These are phyloP conservation scores for Elsinoe arachidis DNA, from an alignment of 2,329 filamentous ascomycete genomes.

Conservation along the genomic window DNA sequence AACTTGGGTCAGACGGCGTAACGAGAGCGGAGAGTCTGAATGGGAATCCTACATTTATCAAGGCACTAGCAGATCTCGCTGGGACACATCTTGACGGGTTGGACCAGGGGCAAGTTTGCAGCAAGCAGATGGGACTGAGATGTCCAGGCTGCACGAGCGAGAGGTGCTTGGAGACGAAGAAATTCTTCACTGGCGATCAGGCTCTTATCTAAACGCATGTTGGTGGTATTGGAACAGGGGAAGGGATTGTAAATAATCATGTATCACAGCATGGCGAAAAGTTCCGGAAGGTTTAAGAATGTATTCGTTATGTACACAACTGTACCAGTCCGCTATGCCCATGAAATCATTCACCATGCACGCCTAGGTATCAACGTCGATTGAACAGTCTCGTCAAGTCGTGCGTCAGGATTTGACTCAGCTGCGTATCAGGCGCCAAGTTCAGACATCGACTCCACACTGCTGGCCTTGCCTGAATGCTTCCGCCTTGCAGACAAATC, in stretches of 20 bases:
- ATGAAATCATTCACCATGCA: not conserved
- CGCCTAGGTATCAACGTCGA: not conserved
- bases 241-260: not conserved
- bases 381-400: not conserved
- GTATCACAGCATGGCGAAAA: not conserved
- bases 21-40: conserved; percentile 91
- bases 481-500: not conserved
- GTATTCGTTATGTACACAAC: not conserved
- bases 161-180: conserved; percentile 68
- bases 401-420: not conserved
- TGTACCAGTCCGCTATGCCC: conserved; percentile 1
- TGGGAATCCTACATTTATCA: conserved; percentile 81
- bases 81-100: conserved; percentile 62
- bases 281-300: not conserved
- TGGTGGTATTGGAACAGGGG: not conserved
- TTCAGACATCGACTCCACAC: not conserved
- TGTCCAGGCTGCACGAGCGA: conserved; percentile 93
- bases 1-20: conserved; percentile 58
- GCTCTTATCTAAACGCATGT: conserved; percentile 13
- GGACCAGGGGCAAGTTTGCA: conserved; percentile 53
- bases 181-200: conserved; percentile 46
- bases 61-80: conserved; percentile 80
- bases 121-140: conserved; percentile 76
- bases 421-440: no score
- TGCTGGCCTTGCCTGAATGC: not conserved